phyloP scores from a whole-genome alignment of 805 yeast species.

The Tetrapisispora arboricola region DNA sequence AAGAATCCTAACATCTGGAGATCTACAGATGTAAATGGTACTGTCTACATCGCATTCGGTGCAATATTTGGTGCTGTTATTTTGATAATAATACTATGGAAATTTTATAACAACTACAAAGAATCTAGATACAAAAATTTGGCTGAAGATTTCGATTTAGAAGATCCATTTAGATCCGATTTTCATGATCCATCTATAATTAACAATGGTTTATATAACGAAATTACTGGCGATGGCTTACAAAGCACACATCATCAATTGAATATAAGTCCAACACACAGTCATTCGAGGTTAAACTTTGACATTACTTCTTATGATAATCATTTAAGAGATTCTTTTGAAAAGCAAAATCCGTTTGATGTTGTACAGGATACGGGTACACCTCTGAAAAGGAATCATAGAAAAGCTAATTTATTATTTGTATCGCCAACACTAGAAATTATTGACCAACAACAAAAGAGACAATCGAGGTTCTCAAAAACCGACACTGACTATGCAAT shows the following conservation, averaged over 20 bases:
- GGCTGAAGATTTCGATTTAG: neutral
- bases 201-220: neutral
- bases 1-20: slow-evolving; percentile 56
- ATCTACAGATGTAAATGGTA: slow-evolving; percentile 44
- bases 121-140: slow-evolving; percentile 45
- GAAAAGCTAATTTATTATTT: slow-evolving; percentile 38
- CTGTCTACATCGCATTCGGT: slow-evolving; percentile 78
- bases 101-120: slow-evolving; percentile 36
- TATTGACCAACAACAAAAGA: slow-evolving; percentile 37
- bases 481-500: neutral
- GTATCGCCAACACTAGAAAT: slow-evolving; percentile 76
- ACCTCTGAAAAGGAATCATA: slow-evolving; percentile 7
- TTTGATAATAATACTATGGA: slow-evolving; percentile 42
- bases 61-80: slow-evolving; percentile 52
- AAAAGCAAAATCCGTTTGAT: slow-evolving; percentile 5
- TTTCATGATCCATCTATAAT: neutral
- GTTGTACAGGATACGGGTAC: slow-evolving; percentile 13
- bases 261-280: neutral
- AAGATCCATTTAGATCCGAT: neutral
- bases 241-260: neutral
- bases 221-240: neutral
- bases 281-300: neutral
- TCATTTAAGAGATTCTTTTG: neutral
- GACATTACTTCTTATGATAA: neutral
- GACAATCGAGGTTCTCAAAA: slow-evolving; percentile 21